Base-by-base conservation (phyloP, 306 rosid genomes). In the Cotoneaster glaucophyllus region DNA sequence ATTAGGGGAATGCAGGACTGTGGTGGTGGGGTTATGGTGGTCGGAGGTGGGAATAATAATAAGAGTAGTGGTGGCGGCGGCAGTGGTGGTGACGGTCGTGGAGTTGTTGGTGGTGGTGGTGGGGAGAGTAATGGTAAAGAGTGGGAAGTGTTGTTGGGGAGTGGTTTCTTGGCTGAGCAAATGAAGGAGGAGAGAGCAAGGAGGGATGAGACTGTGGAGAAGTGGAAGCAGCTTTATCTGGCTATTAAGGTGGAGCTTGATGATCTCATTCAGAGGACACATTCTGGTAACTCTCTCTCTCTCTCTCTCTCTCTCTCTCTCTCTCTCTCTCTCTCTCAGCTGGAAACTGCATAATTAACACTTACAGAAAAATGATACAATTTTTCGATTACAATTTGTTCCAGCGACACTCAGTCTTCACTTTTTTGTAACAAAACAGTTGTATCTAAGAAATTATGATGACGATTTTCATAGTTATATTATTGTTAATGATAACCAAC, bases 141-240 rank as follows among this genome's bases (percentile, higher is more conserved):
- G 4, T 31, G 68, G 68, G 44, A 29, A 31, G 44, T 75, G 63
- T 74, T 86, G 17, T 74, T 95, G 68, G 68, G 24, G 19, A 31
- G 63, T 75, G 63, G 6, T 50, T 74, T 86, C 12, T 67, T 95
- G 83, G 84, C 85, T 77, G 85, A 92, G 70, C 89, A 88, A 45
- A 87, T 92, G 87, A 85, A 81, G 86, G 89, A 90, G 71, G 97
- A 92, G 58, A 89, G 93, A 81, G 87, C 86, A 3, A 81, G 87
- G 6, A 81, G 99, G 70, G 97, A 95, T 84, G 96, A 87, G 76
- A 90, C 99, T 71, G 87, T 92, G 31, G 96, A 92, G 79, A 95
- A 88, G 44, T 95, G 99, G 99, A 95, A 95, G 83, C 98, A 95
- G 74, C 96, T 95, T 9, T 95, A 95, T 81, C 87, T 89, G 73